Base-by-base conservation (phyloP, 73 alveolate genomes). In the Diophrys appendiculata region DNA sequence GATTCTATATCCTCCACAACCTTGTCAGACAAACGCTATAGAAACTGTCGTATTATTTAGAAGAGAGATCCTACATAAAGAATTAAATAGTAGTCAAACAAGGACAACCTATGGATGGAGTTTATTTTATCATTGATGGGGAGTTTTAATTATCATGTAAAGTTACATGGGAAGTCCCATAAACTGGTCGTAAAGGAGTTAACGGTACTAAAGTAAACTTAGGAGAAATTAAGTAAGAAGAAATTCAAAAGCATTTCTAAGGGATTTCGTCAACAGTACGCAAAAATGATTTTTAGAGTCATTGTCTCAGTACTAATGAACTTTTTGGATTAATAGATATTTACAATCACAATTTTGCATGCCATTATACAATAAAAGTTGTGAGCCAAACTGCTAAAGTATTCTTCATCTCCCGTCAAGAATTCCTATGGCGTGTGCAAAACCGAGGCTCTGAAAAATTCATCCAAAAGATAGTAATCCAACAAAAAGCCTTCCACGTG, bases 21-120 rank as follows among this genome's bases (percentile, higher is more conserved):
- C 30, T 80, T 18, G 68, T 90, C 3, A 78, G 72, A 29, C 67
- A 77, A 14, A 86, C 80, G 25, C 54, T 86, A 56, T 76, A 76
- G 26, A 86, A 85, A 53, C 69, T 86, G 87, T 65, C 72, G 18
- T 86, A 86, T 55, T 80, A 56, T 35, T 77, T 86, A 28, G n/a
- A 73, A 33, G 90, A 80, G 33, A 80, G 73, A 73, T 24, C 52
- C 24, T 86, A 35, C 71, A 69, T 25, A 24, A 86, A 82, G 73
- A 73, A 73, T 14, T 67, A 86, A 68, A 76, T 73, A 3, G 86
- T 86, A 1, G 80, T 30, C 29, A 80, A 56, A 73, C 87, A 86
- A 81, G 93, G 90, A 2, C 73, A 72, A 35, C 25, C 33, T 1
- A 69, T 71, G 35, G 80, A 53, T 82, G 90, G 90, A 13, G 90